Percentiles rank a stretch among this genome's conserved stretches.
Conservation (phyloP, 495 filamentous ascomycete species). For the Lophium mytilinum region DNA sequence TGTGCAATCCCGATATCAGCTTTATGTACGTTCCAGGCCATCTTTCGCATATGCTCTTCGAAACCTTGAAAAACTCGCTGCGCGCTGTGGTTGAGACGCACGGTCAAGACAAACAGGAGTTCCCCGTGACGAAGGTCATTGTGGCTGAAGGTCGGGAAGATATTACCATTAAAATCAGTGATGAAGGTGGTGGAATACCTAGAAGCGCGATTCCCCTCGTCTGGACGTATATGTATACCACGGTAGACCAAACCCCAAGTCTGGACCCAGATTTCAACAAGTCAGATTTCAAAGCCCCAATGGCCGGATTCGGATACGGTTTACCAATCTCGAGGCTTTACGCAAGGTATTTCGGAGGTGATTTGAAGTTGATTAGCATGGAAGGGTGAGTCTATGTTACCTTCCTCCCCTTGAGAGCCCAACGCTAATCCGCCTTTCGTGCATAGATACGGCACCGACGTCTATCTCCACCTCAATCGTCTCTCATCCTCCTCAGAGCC, state of each 20-base stretch:
- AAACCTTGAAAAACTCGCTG: conserved; percentile 96
- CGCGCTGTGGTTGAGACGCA: conserved; percentile 94
- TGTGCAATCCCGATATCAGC: conserved; percentile 84
- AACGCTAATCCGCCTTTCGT: neutral
- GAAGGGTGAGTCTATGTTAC: conserved; percentile 66
- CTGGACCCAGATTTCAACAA: conserved; percentile 97
- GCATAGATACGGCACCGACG: conserved; percentile 91
- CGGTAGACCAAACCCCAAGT: conserved; percentile 88
- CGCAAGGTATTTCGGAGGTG: conserved; percentile 93
- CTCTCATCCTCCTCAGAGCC: conserved; percentile 93
- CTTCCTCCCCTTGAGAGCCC: neutral
- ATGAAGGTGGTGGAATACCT: conserved; percentile 93
- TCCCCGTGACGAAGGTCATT: conserved; percentile 93
- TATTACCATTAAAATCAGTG: conserved; percentile 95
- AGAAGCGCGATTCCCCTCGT: conserved; percentile 86
- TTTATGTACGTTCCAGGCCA: conserved; percentile 99
- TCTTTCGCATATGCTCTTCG: conserved; percentile 97
- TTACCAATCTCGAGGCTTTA: conserved; percentile 89
- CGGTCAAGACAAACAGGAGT: conserved; percentile 88
- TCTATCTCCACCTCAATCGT: conserved; percentile 94
- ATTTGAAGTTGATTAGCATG: conserved; percentile 97
- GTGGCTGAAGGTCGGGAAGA: conserved; percentile 96
- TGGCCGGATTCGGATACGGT: conserved; percentile 97
- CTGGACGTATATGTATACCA: conserved; percentile 99
- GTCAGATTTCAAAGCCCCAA: conserved; percentile 98